Conservation (phyloP, 2,329 filamentous ascomycete species). For the Coniosporium tulheliwenetii region DNA sequence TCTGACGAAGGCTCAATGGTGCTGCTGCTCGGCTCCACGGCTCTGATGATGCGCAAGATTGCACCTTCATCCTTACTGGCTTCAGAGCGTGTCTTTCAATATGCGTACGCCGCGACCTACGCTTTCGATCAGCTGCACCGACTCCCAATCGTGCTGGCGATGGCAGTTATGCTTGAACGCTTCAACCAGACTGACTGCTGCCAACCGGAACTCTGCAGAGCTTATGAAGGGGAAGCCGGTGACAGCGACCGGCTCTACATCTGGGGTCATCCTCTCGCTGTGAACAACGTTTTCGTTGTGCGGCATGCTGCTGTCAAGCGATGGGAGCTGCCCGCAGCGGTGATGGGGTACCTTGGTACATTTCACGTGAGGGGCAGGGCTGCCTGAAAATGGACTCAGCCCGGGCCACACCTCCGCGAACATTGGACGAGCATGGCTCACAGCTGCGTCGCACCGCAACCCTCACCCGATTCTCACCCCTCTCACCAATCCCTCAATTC, state of each 20-base stretch:
- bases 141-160: conserved; percentile 11
- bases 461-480: too few species aligned
- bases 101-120: not conserved
- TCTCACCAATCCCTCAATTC: too few species aligned
- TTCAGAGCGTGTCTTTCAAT: not conserved
- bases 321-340: too few species aligned
- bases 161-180: conserved; percentile 6
- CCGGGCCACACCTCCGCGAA: too few species aligned
- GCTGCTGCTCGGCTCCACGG: not conserved
- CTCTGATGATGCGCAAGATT: conserved; percentile 1
- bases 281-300: too few species aligned
- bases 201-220: conserved; percentile 13
- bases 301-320: too few species aligned
- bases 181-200: conserved; percentile 9
- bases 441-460: too few species aligned
- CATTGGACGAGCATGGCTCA: too few species aligned
- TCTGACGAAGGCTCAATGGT: too few species aligned
- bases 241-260: too few species aligned
- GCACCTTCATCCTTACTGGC: not conserved
- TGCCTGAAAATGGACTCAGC: too few species aligned
- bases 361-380: not conserved
- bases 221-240: conserved; percentile 14
- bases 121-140: conserved; percentile 6
- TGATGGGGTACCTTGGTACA: not conserved
- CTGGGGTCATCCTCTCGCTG: too few species aligned